These are phyloP conservation scores for Macrolepiota dolichaula DNA, from an alignment of 768 basidiomycete species.

Conservation along the genomic window DNA sequence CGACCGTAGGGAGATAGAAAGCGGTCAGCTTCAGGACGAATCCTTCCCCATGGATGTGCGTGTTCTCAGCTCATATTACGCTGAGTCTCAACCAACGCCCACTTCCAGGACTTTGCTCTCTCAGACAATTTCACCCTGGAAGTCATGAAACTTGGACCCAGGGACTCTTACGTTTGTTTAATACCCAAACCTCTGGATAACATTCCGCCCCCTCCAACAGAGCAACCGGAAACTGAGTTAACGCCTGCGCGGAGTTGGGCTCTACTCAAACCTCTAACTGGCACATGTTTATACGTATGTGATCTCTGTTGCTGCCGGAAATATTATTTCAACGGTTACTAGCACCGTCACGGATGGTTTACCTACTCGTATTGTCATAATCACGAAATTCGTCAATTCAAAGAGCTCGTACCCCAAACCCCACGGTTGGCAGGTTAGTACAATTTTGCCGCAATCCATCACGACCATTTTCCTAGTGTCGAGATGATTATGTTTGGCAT, in stretches of 20 bases:
- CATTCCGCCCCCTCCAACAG: constrained; percentile 29
- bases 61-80: constrained; percentile 5
- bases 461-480: constrained; percentile 6
- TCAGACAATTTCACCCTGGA: constrained; percentile 54
- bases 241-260: constrained; percentile 80
- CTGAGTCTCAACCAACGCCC: background rate
- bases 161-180: constrained; percentile 72
- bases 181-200: constrained; percentile 64
- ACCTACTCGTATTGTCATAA: constrained; percentile 98
- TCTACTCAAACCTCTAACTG: constrained; percentile 73
- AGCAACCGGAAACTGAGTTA: constrained; percentile 55
- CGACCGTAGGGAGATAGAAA: constrained; percentile 57
- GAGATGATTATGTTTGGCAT: constrained; percentile 12
- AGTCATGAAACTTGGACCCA: constrained; percentile 69
- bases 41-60: constrained; percentile 29
- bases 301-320: constrained; percentile 20
- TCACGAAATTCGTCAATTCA: constrained; percentile 93
- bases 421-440: constrained; percentile 60
- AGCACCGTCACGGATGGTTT: constrained; percentile 93
- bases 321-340: constrained; percentile 27
- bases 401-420: constrained; percentile 68
- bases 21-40: constrained; percentile 36
- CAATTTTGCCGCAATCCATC: constrained; percentile 6
- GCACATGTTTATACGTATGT: constrained; percentile 83
- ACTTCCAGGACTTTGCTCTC: background rate